Base-by-base conservation (phyloP, 257 asterid species). In the Leptodermis oblonga region DNA sequence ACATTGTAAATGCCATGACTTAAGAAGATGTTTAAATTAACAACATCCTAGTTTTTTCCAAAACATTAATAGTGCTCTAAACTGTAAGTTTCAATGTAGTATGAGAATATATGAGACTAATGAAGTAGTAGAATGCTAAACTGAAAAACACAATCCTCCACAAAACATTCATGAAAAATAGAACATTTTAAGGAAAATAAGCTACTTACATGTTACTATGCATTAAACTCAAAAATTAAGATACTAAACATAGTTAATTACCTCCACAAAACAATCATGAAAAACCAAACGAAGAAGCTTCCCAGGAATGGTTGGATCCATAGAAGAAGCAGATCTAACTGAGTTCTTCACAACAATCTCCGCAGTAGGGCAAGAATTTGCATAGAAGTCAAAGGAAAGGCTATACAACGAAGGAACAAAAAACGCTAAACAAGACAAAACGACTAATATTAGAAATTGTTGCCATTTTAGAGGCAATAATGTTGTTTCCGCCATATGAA, bases 241-340 rank as follows among this genome's bases (percentile, higher is more conserved):
- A n/a, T n/a, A n/a, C n/a, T n/a, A n/a, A n/a, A n/a, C n/a, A n/a
- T n/a, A n/a, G n/a, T n/a, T n/a, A n/a, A n/a, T n/a, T n/a, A 88
- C 97, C 96, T 90, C 92, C 8, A 90, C 78, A 54, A 90, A 90
- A 76, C 97, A 90, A 65, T 90, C 96, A 31, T 90, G 97, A 69
- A 90, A 88, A 63, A 88, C 67, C 73, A 90, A 70, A 52, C 97
- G 96, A 36, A 88, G 90, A 53, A 88, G 89, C 77, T 86, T 90
- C 67, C 92, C 96, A 0, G 97, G 96, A 54, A 88, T 10, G 0
- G 94, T 76, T 36, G 87, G 86, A 60, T 90, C 96, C 78, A 30
- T 9, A 30, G 83, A 82, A 20, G 96, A 86, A 75, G 96, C 91
- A 65, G 90, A 74, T 74, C 85, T 76, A 12, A 88, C 96, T 25